Conservation (phyloP, 768 basidiomycete genomes). For the Trametes cinnabarina region DNA sequence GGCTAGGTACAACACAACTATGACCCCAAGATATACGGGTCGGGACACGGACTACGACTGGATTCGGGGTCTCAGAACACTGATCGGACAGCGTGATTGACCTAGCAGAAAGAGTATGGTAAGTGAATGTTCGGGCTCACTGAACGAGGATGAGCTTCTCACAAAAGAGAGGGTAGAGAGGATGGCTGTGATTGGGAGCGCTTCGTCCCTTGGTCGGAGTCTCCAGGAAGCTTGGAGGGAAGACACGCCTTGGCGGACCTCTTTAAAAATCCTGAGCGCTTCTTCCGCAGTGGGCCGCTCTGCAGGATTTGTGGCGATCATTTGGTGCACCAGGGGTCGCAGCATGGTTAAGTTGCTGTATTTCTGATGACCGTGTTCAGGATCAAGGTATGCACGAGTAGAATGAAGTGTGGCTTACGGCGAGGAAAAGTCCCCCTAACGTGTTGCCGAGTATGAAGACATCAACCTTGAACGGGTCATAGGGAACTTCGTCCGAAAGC, state of each 20-base stretch:
- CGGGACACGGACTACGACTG: too few species aligned
- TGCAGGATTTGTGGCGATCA: constrained; percentile 6
- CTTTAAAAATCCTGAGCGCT: not conserved
- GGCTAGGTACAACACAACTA: too few species aligned
- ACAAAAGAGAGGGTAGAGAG: not conserved
- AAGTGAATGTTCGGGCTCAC: too few species aligned
- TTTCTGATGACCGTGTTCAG: not conserved
- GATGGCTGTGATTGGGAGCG: not conserved
- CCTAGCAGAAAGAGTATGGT: too few species aligned
- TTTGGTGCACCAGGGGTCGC: constrained; percentile 5
- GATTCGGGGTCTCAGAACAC: too few species aligned
- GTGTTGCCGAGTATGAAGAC: constrained; percentile 24
- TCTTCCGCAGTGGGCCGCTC: constrained; percentile 15
- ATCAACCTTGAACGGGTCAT: constrained; percentile 27
- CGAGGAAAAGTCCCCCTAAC: constrained; percentile 2
- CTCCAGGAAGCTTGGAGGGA: not conserved
- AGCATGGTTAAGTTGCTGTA: constrained; percentile 17
- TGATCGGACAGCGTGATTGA: too few species aligned
- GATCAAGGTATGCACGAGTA: not conserved
- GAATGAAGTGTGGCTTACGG: not conserved
- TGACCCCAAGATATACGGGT: too few species aligned
- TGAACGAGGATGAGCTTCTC: too few species aligned
- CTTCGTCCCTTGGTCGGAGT: not conserved
- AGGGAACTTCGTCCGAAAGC: constrained; percentile 12
- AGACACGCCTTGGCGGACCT: not conserved